Evolutionary conservation across 163 green algal genomes (phyloP).

Genomic region (Chlamydomonas reinhardtii): DNA sequence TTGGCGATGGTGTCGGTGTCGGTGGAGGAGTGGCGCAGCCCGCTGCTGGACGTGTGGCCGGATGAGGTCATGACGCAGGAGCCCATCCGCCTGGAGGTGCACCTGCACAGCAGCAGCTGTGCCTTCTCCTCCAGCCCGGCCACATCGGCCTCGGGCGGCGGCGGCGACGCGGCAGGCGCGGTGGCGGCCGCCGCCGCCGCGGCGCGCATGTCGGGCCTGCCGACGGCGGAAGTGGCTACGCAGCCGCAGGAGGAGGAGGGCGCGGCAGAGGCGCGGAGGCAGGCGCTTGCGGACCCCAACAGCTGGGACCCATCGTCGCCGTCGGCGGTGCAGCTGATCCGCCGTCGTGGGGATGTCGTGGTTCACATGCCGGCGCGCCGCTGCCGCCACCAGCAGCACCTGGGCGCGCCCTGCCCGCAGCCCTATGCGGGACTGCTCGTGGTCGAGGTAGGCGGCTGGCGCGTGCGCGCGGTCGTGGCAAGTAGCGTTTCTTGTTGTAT

Average conservation of each 20-base stretch:
- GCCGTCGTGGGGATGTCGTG: too few species aligned
- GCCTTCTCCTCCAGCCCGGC: neutral
- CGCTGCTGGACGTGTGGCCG: neutral
- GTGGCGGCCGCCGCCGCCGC: neutral
- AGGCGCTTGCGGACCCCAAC: too few species aligned
- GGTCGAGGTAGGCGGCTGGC: neutral
- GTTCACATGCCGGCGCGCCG: too few species aligned
- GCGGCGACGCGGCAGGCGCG: too few species aligned
- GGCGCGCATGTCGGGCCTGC: too few species aligned
- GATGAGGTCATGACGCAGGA: neutral
- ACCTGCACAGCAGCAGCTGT: neutral
- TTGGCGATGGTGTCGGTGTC: neutral
- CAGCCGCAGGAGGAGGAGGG: neutral
- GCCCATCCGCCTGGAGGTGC: neutral
- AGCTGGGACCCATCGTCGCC: neutral
- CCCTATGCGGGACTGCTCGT: neutral
- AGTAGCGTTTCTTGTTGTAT: too few species aligned
- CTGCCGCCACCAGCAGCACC: too few species aligned
- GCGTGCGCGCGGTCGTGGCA: too few species aligned
- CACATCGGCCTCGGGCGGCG: too few species aligned
- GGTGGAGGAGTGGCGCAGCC: neutral
- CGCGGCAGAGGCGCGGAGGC: too few species aligned
- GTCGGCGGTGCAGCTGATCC: neutral
- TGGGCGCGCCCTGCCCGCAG: too few species aligned
- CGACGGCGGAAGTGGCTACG: neutral